A percentile compares a stretch with the other conserved stretches of the same genome.
These are phyloP conservation scores for Vaccinium darrowii DNA, from an alignment of 148 eudicot genomes.

Conservation along the genomic window DNA sequence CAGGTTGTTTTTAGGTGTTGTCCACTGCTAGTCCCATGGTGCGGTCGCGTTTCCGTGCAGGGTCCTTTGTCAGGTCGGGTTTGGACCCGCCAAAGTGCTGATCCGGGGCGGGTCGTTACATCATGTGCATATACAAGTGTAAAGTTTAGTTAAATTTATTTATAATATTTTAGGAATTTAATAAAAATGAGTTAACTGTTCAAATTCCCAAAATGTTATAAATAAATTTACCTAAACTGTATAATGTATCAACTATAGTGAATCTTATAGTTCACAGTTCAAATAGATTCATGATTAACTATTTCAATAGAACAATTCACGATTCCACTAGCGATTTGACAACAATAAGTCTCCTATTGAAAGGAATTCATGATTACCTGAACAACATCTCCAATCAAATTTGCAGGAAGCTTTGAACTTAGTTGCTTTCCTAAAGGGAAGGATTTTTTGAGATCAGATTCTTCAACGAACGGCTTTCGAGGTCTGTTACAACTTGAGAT, in stretches of 20 bases:
- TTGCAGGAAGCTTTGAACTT: constrained; percentile 39
- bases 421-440: constrained; percentile 45
- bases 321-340: not conserved
- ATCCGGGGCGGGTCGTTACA: too few species aligned
- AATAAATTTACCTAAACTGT: not conserved
- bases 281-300: not conserved
- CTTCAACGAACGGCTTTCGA: constrained; percentile 21
- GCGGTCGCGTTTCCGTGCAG: too few species aligned
- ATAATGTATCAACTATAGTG: not conserved
- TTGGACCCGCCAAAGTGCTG: too few species aligned
- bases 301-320: not conserved
- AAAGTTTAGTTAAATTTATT: not conserved
- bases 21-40: too few species aligned
- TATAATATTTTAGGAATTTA: not conserved
- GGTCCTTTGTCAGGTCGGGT: too few species aligned
- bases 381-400: constrained; percentile 48
- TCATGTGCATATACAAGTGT: not conserved
- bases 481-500: constrained; percentile 25
- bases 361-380: constrained; percentile 34
- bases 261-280: not conserved
- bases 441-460: constrained; percentile 18
- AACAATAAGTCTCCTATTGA: not conserved
- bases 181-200: too few species aligned
- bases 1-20: too few species aligned
- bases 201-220: too few species aligned